Evolutionary conservation across 2,329 filamentous ascomycete genomes (phyloP), one percentile per base, ranked within the genome.

Genomic region (Stagonosporopsis rhizophila): DNA sequence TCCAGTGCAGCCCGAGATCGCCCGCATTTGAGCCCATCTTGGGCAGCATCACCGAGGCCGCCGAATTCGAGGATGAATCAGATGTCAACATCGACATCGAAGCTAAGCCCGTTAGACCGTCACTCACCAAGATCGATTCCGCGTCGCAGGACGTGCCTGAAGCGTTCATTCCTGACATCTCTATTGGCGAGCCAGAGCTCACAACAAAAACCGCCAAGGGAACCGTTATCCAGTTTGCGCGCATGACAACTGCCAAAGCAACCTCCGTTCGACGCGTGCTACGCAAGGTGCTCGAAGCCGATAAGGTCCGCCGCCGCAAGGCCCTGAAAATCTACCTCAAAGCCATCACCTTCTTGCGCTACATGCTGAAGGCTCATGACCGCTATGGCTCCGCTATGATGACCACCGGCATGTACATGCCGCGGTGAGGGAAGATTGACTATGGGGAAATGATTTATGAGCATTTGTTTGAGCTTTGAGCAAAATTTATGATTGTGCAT

Each of bases 391-490:
- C 64, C 14, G 57, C 66, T 42, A 69, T 69, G 66, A 59, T 63
- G 39, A 65, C 62, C n/a, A 64, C 65, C 8, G 66, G 66, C 45
- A 60, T 66, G 55, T 67, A 69, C 37, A 61, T 69, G 64, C 66
- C 66, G 45, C 65, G 66, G 27, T 68, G 52, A 64, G 44, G 38
- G 47, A 44, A 22, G 7, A n/a, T 38, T 37, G 37, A 25, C 20
- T 32, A 3, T 4, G 6, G 6, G n/a, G 27, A 47, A 48, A 34
- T n/a, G 42, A 51, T 44, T 56, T 46, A 44, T n/a, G 47, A 52
- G 19, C 14, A 44, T 34, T 32, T 22, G 32, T 37, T 39, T 47
- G 48, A 44, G 34, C 44, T 37, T 39, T 47, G 48, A 44, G 34
- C 44, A 30, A 56, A 28, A 20, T 47, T 27, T 23, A 52, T 23